Base-by-base conservation (phyloP, 495 filamentous ascomycete species). In the Corynascus novoguineensis region DNA sequence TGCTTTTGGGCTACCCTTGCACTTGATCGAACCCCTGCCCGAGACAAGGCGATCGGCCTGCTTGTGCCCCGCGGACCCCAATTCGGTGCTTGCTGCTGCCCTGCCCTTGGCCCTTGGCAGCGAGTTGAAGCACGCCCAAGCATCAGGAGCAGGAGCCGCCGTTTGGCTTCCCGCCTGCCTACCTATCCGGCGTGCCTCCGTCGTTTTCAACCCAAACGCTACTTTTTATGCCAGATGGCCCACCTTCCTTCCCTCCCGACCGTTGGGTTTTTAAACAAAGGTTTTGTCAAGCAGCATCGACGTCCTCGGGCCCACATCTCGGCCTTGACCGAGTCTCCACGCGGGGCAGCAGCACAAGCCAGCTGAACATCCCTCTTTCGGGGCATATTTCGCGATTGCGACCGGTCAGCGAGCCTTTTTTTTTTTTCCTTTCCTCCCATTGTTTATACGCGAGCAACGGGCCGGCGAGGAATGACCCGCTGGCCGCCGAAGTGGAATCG, bases 341-440 rank as follows among this genome's bases (percentile, higher is more conserved):
- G 53, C 45, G 44, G 45, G 45, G 35, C 45, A 41, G 48, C 48
- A 48, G 49, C 49, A 48, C 53, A 37, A 31, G 24, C 53, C 31
- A 56, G 31, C 53, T 55, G 31, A 55, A 55, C 34, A 41, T 42
- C 45, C 34, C 14, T 35, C 17, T 19, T 38, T 10, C 22, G 9
- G 14, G 14, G 1, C 21, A 21, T 28, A 10, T 31, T 32, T 19
- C 32, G 48, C 48, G 48, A 50, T 50, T 48, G n/a, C n/a, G n/a
- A n/a, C n/a, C 31, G 31, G 31, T 29, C 48, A 32, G 28, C 46
- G 27, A 35, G 7, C 15, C 29, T 50, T 50, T 50, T 50, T 35
- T 50, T 15, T 50, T 21, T 9, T 21, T 15, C 4, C n/a, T 15
- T 50, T 21, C 5, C 10, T 15, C 4, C n/a, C 44, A 2, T 41